Evolutionary conservation across 345 rosid genomes (phyloP).

Genomic region (Mercurialis annua): DNA sequence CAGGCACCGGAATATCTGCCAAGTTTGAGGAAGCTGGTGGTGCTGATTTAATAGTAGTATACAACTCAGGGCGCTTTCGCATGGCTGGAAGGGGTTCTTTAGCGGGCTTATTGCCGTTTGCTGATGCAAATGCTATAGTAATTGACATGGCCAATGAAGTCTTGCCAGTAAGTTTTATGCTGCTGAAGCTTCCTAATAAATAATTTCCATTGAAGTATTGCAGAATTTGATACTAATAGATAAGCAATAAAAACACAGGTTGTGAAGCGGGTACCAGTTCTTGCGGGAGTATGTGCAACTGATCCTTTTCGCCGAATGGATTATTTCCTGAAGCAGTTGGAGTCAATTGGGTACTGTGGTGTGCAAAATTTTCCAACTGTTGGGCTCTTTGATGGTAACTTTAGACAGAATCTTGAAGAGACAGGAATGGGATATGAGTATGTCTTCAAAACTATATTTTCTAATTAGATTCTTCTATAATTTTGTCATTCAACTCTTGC

Average conservation of each 20-base stretch:
- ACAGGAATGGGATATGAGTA: constrained; percentile 98
- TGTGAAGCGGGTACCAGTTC: constrained; percentile 79
- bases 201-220: background rate
- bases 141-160: constrained; percentile 97
- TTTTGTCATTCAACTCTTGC: constrained; percentile 6
- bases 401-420: constrained; percentile 91
- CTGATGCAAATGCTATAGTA: constrained; percentile 88
- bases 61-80: constrained; percentile 94
- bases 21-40: constrained; percentile 99
- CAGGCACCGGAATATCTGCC: constrained; percentile 98
- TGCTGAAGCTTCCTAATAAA: background rate
- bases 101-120: constrained; percentile 89
- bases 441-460: constrained; percentile 17
- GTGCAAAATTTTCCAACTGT: constrained; percentile 98
- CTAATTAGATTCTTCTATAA: constrained; percentile 6
- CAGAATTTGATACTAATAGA: background rate
- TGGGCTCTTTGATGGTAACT: constrained; percentile 93
- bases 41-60: constrained; percentile 77
- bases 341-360: constrained; percentile 81
- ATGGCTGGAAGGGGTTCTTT: constrained; percentile 99
- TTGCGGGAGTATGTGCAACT: constrained; percentile 93
- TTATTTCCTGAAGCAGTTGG: constrained; percentile 76
- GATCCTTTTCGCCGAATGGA: constrained; percentile 93
- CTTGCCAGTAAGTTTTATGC: constrained; percentile 60
- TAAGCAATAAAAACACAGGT: constrained; percentile 43